Evolutionary conservation across 371 early-diverging fungal species (phyloP).

Genomic region (Cladochytrium tenue): DNA sequence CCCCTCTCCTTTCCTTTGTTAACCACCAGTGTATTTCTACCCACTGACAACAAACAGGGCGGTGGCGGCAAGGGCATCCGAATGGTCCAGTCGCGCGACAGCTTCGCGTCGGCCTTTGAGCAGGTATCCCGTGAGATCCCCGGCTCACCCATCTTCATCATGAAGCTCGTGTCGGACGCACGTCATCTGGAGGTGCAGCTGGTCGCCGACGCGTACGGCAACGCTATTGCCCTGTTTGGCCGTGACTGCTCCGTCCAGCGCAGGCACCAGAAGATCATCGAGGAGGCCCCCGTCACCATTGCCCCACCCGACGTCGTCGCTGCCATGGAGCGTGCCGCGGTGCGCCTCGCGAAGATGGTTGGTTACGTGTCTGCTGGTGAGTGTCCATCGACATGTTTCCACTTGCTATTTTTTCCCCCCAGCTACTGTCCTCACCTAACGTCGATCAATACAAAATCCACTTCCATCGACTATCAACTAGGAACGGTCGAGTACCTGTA

Average conservation of each 20-base stretch:
- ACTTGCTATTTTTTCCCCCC: too few species aligned
- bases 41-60: too few species aligned
- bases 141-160: slow-evolving; percentile 94
- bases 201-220: slow-evolving; percentile 94
- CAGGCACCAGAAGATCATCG: slow-evolving; percentile 82
- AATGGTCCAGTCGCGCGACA: slow-evolving; percentile 73
- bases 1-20: too few species aligned
- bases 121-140: slow-evolving; percentile 94
- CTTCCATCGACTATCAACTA: background rate
- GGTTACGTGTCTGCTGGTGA: slow-evolving; percentile 92
- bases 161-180: slow-evolving; percentile 92
- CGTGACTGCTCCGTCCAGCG: slow-evolving; percentile 99
- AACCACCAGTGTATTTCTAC: too few species aligned
- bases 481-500: slow-evolving; percentile 97
- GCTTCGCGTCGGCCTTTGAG: slow-evolving; percentile 76
- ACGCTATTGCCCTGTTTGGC: slow-evolving; percentile 96
- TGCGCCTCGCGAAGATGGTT: slow-evolving; percentile 87
- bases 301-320: slow-evolving; percentile 80
- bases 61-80: slow-evolving; percentile 99
- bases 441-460: background rate
- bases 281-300: slow-evolving; percentile 87
- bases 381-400: slow-evolving; percentile 1
- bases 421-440: too few species aligned
- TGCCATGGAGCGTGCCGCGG: slow-evolving; percentile 95
- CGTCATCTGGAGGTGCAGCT: slow-evolving; percentile 98